Base-by-base conservation (phyloP, 192 early-diverging fungal species). In the Mortierella hygrophila region DNA sequence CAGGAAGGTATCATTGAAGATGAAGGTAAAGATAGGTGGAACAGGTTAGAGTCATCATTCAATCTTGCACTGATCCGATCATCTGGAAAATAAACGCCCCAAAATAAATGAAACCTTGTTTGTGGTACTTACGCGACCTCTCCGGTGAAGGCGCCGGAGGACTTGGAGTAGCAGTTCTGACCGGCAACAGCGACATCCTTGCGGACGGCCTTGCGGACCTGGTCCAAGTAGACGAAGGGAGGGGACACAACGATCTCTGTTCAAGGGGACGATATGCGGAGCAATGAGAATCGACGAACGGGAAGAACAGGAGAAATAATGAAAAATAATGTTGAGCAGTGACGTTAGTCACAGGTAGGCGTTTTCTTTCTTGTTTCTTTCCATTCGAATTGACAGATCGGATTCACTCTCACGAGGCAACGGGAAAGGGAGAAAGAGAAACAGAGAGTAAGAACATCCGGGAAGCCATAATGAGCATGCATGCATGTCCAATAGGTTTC, bases 241-340 rank as follows among this genome's bases (percentile, higher is more conserved):
- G 98, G 97, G 70, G 97, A 97, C 79, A 99, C 92, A 73, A 99
- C 99, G 72, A 99, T 97, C 93, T 99, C 98, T 96, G 86, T 80
- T 74, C 68, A 63, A 23, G 29, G 40, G 32, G 16, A 35, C 9
- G 6, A 60, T 60, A 77, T 32, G 35, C 26, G 23, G 38, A 49
- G 11, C 26, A 38, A 79, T 75, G 44, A 81, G 35, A 80, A 54
- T 75, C 52, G 26, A 75, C 52, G 52, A 15, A 13, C 26, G 46
- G n/a, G 32, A 49, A 32, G 32, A 26, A 72, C 44, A 68, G 38
- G 68, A 85, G 32, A 70, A n/a, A 41, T 57, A 23, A 54, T 21
- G 37, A 88, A 42, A 47, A 35, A 71, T 21, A 75, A 23, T 47
- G 32, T 38, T 49, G 82, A 26, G 80, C 42, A 55, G 68, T 32